Base-by-base conservation (phyloP, 129 eudicot genomes). In the Heracleum sosnowskyi region DNA sequence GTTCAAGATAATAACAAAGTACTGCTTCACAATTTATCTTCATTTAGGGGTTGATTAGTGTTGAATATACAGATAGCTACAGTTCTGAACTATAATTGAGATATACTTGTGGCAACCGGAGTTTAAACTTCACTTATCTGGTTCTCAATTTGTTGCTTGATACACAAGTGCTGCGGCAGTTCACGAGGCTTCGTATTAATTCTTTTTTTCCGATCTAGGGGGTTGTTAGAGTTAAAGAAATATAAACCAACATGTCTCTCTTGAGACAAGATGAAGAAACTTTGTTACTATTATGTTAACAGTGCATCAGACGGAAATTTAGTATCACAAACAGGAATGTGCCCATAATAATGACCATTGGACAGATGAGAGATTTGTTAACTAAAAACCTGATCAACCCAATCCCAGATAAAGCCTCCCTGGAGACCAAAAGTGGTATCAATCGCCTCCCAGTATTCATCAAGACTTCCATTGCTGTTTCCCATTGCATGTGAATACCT, bases 401-500 rank as follows among this genome's bases (percentile, higher is more conserved):
- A 95, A 71, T 95, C 99, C 97, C 99, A 95, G 6, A 95, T 92
- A 79, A 95, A 92, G 73, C 99, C 99, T 86, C 99, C 99, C 82
- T 95, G 99, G 68, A 95, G 93, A 78, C 97, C 99, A 86, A 90
- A 90, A 45, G 91, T 90, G 85, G 79, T 86, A 83, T 95, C 96
- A 80, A 95, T 92, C 76, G 97, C 97, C 89, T 92, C 91, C 99
- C 99, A 95, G 73, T 95, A 95, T 79, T 79, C 88, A 69, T 90
- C 84, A 79, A 95, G 85, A 85, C 89, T 91, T 24, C 99, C 99
- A 28, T 85, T 95, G 96, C 99, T 95, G 88, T 95, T 95, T 73
- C 97, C 96, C 97, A 95, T 95, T 45, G 97, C 89, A 88, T 95
- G 99, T 6, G 97, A 90, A 77, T 95, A 95, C 90, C 99, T 95